Conservation (phyloP, 2,329 filamentous ascomycete species). For the Xylariomycetidae sp. region DNA sequence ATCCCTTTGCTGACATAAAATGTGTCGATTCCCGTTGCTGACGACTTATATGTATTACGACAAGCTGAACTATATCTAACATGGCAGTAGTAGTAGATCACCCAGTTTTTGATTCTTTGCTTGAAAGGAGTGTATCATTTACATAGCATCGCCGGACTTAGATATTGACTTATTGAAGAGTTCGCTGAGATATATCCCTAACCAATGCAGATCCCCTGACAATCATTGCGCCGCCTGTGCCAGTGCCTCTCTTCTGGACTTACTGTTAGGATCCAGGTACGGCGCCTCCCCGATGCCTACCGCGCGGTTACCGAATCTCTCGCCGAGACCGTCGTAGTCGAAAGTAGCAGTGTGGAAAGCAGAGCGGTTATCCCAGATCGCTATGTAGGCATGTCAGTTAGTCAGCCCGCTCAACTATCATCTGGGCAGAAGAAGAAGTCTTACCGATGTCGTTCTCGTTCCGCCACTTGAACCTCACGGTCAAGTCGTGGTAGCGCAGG, state of each 20-base stretch:
- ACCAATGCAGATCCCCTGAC: too few species aligned
- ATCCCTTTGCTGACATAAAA: too few species aligned
- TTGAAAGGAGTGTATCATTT: too few species aligned
- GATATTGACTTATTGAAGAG: too few species aligned
- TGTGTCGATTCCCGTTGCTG: too few species aligned
- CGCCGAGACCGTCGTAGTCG: constrained; percentile 49
- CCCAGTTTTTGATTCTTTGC: too few species aligned
- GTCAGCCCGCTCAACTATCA: background rate
- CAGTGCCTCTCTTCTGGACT: background rate
- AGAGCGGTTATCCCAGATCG: background rate
- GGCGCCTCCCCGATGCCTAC: constrained; percentile 53
- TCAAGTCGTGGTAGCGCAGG: constrained; percentile 44
- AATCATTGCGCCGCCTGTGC: too few species aligned
- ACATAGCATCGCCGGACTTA: too few species aligned
- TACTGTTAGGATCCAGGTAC: constrained; percentile 43
- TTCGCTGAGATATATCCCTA: too few species aligned
- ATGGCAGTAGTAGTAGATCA: too few species aligned
- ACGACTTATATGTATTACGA: too few species aligned
- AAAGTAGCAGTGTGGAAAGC: constrained; percentile 23
- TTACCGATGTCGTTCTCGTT: constrained; percentile 37
- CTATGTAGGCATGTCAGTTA: background rate
- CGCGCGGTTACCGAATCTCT: constrained; percentile 46
- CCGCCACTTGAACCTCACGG: constrained; percentile 42
- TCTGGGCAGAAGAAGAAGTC: background rate
- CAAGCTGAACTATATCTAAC: too few species aligned